Evolutionary conservation across 805 yeast species (phyloP).

Genomic region (Starmerella kuoi): DNA sequence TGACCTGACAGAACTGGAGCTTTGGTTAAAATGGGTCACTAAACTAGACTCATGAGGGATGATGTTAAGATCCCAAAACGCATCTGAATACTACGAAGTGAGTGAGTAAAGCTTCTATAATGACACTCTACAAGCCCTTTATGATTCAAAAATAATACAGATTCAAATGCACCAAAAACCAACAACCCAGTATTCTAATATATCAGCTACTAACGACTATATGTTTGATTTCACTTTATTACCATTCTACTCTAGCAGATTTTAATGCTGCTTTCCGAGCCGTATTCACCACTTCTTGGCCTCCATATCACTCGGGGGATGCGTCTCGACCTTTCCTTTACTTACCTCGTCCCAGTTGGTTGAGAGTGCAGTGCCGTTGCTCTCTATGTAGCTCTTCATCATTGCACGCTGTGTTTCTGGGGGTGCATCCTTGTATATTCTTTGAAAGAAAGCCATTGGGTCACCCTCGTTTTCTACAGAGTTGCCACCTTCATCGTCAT

Average conservation of each 20-base stretch:
- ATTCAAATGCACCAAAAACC: too few species aligned
- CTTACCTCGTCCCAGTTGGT: constrained; percentile 89
- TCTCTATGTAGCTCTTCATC: constrained; percentile 92
- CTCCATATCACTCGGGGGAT: constrained; percentile 67
- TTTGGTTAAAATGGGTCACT: constrained; percentile 28
- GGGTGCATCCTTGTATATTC: constrained; percentile 65
- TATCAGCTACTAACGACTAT: too few species aligned
- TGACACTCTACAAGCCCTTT: too few species aligned
- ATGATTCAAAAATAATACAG: too few species aligned
- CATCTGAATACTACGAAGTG: too few species aligned
- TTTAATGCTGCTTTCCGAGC: too few species aligned
- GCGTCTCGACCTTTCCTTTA: constrained; percentile 46
- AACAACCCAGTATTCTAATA: too few species aligned
- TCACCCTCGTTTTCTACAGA: constrained; percentile 34
- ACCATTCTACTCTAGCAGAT: too few species aligned
- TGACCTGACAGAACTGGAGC: constrained; percentile 29
- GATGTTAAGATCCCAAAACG: too few species aligned
- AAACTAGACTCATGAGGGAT: not conserved
- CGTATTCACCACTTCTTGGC: constrained; percentile 39
- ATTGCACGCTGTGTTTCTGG: constrained; percentile 84
- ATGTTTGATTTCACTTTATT: too few species aligned
- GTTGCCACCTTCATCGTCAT: constrained; percentile 26
- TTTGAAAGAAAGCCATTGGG: constrained; percentile 53
- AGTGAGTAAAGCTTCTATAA: too few species aligned
- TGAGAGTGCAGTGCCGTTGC: constrained; percentile 84